A percentile compares a stretch with the other conserved stretches of the same genome.
Conservation (phyloP, 805 yeast genomes). For the Nakazawaea wickerhamii region DNA sequence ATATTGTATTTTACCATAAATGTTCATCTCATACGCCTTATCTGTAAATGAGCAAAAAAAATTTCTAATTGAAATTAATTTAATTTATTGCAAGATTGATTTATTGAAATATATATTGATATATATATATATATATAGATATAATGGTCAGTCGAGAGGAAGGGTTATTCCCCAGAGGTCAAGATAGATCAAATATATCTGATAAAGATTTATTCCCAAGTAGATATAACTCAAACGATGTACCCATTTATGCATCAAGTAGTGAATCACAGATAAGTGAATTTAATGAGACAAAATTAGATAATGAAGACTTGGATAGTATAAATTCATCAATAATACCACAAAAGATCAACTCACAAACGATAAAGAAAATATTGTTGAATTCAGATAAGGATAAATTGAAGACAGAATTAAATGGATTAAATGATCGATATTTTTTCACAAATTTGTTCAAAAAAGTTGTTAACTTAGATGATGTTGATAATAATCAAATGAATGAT, state of each 20-base stretch:
- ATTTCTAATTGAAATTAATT: too few relatives aligned
- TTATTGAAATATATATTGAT: too few relatives aligned
- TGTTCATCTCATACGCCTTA: too few relatives aligned
- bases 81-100: too few relatives aligned
- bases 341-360: background rate
- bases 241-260: too few relatives aligned
- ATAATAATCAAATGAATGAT: conserved; percentile 16
- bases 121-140: background rate
- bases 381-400: conserved; percentile 8
- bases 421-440: conserved; percentile 16
- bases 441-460: conserved; percentile 22
- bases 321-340: conserved; percentile 5
- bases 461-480: background rate
- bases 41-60: too few relatives aligned
- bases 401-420: conserved; percentile 3
- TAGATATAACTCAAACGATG: background rate
- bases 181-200: background rate
- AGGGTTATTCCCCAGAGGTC: conserved; percentile 1
- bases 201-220: conserved; percentile 5
- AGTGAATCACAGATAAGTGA: too few relatives aligned
- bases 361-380: conserved; percentile 1
- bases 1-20: too few relatives aligned
- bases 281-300: background rate
- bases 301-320: background rate
- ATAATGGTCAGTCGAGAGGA: background rate